Percentiles rank a stretch among this genome's conserved stretches.
phyloP scores from a whole-genome alignment of 352 stramenopile genomes.

The Pythium grandisporangium region DNA sequence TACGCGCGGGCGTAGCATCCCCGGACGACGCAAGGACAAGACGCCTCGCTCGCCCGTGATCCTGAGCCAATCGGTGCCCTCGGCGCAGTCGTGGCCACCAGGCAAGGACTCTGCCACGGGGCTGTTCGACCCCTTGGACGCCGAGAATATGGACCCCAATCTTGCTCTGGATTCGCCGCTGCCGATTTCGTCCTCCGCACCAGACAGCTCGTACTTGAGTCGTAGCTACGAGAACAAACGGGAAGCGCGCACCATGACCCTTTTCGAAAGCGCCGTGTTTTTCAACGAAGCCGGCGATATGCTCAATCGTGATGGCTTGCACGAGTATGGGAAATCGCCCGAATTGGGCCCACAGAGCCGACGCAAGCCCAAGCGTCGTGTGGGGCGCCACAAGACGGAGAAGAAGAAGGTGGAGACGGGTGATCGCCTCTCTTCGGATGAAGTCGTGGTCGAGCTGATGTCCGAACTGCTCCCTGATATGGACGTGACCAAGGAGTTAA shows the following conservation, averaged over 20 bases:
- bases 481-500: slow-evolving; percentile 76
- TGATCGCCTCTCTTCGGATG: slow-evolving; percentile 36
- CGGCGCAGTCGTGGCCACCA: slow-evolving; percentile 47
- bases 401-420: slow-evolving; percentile 22
- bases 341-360: slow-evolving; percentile 24
- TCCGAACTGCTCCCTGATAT: slow-evolving; percentile 45
- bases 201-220: slow-evolving; percentile 18
- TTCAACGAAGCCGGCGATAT: slow-evolving; percentile 66
- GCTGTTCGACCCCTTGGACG: slow-evolving; percentile 5
- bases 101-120: slow-evolving; percentile 2
- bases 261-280: slow-evolving; percentile 73
- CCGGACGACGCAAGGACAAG: slow-evolving; percentile 15
- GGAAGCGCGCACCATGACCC: slow-evolving; percentile 51
- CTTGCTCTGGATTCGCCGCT: slow-evolving; percentile 5
- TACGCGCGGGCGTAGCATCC: slow-evolving; percentile 24
- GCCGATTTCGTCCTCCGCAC: slow-evolving; percentile 32
- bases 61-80: slow-evolving; percentile 37
- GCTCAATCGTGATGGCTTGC: slow-evolving; percentile 64
- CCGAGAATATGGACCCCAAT: slow-evolving; percentile 24
- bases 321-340: slow-evolving; percentile 49
- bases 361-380: slow-evolving; percentile 48
- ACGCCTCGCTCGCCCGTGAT: slow-evolving; percentile 1
- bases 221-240: slow-evolving; percentile 25
- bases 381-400: slow-evolving; percentile 45
- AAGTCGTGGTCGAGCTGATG: slow-evolving; percentile 77